Base-by-base conservation (phyloP, 202 grass and related monocot genomes). In the Tripidium arundinaceum region DNA sequence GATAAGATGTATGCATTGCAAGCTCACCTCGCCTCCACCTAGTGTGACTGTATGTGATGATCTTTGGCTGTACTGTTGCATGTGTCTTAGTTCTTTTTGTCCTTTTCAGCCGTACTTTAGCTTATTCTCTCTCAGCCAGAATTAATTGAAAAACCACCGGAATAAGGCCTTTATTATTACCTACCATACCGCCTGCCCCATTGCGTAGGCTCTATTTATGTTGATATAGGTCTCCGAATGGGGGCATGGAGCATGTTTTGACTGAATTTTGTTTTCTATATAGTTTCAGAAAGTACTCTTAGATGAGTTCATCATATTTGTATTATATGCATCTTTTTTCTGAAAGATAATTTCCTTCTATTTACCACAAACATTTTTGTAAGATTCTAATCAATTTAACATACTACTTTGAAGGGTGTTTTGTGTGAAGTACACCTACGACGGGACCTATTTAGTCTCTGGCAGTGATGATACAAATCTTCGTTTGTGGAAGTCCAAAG, bases 381-480 rank as follows among this genome's bases (percentile, higher is more conserved):
- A 38, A 54, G 8, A 39, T 45, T 68, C 40, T 81, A 83, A 90
- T 59, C 47, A 52, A 52, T 83, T 77, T 81, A 69, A 5, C 39
- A 18, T 8, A 24, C 72, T 57, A 67, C 29, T 84, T 74, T 87
- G 34, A 62, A 99, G 97, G 86, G 92, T 99, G 22, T 96, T 99
- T 86, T 91, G 85, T 76, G 97, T 99, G 76, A 96, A 83, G 68
- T 99, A 91, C 78, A 99, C 88, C 68, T 96, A 88, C 10, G 97
- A 96, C 39, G 90, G 83, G 36, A 93, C 92, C 26, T 99, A 99
- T 83, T 34, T 93, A 64, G 88, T 99, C 65, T 99, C 97, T 89
- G 92, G 92, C 40, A 99, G 92, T 90, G 97, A 99, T 88, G 97
- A 99, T 68, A 99, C 97, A 26, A 99, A 99, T 82, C 88, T 99